Percentiles rank a stretch among this genome's conserved stretches.
Evolutionary conservation across 73 alveolate genomes (phyloP).

Genomic region (Paramecium bursaria): DNA sequence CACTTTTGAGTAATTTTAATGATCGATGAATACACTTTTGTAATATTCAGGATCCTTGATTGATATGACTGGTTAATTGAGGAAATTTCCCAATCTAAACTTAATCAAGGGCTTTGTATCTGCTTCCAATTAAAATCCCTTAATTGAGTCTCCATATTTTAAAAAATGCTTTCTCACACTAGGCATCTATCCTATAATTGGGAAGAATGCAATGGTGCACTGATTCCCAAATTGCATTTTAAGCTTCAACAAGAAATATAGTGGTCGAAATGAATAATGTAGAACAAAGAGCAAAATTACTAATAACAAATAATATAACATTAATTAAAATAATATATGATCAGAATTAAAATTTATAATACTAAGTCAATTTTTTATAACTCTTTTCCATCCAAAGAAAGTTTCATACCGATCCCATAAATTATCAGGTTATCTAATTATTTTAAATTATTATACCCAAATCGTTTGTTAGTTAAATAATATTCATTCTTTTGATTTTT

Average conservation of each 20-base stretch:
- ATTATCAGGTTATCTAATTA: slow-evolving; percentile 37
- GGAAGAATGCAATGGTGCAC: background rate
- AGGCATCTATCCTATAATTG: background rate
- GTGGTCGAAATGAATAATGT: background rate
- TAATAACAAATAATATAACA: no score
- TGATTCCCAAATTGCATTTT: background rate
- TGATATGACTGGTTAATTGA: background rate
- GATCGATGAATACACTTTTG: slow-evolving; percentile 4
- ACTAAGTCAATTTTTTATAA: background rate
- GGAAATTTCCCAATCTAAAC: background rate
- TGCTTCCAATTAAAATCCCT: background rate
- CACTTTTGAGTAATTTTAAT: background rate
- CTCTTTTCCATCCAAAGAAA: slow-evolving; percentile 45
- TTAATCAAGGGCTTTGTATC: background rate
- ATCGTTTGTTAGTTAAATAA: slow-evolving; percentile 12
- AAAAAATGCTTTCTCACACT: background rate
- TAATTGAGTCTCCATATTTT: background rate
- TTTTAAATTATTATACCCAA: slow-evolving; percentile 24
- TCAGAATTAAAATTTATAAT: background rate
- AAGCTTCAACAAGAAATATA: no score
- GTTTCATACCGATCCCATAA: slow-evolving; percentile 24
- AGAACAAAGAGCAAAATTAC: background rate
- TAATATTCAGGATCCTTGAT: slow-evolving; percentile 43
- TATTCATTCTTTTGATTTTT: background rate
- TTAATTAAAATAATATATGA: no score